Evolutionary conservation across 352 stramenopile genomes (phyloP).

Genomic region (Globisporangium paroecandrum): DNA sequence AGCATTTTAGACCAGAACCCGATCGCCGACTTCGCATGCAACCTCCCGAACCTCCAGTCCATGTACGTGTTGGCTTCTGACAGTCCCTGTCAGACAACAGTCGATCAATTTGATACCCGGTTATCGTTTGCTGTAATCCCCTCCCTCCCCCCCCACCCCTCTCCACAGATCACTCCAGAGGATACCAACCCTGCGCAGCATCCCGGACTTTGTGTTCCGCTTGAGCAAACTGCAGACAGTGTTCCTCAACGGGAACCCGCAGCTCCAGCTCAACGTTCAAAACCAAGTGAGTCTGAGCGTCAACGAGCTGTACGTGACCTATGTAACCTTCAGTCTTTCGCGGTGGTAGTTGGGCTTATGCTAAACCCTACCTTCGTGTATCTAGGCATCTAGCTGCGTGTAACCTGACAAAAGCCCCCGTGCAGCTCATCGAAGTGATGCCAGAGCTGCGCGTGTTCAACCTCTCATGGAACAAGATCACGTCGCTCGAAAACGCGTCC

Average conservation of each 20-base stretch:
- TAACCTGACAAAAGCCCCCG: slow-evolving; percentile 9
- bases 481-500: slow-evolving; percentile 3
- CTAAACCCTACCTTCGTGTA: neutral
- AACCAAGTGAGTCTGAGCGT: slow-evolving; percentile 19
- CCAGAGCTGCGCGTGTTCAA: slow-evolving; percentile 20
- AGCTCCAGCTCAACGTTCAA: slow-evolving; percentile 13
- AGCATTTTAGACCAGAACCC: slow-evolving; percentile 27
- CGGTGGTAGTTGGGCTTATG: neutral
- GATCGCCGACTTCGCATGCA: slow-evolving; percentile 17
- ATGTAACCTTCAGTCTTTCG: neutral
- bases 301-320: slow-evolving; percentile 20
- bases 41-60: slow-evolving; percentile 19
- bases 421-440: slow-evolving; percentile 11
- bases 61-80: slow-evolving; percentile 11
- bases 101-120: neutral
- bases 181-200: slow-evolving; percentile 17
- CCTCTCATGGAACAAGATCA: slow-evolving; percentile 22
- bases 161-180: slow-evolving; percentile 23
- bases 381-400: slow-evolving; percentile 21
- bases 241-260: slow-evolving; percentile 22
- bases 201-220: slow-evolving; percentile 20
- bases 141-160: neutral
- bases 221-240: slow-evolving; percentile 19
- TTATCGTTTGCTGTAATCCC: neutral
- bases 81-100: neutral